A percentile compares a stretch with the other conserved stretches of the same genome.
These are phyloP conservation scores for Sutorius australiensis DNA, from an alignment of 768 basidiomycete genomes.

Conservation along the genomic window DNA sequence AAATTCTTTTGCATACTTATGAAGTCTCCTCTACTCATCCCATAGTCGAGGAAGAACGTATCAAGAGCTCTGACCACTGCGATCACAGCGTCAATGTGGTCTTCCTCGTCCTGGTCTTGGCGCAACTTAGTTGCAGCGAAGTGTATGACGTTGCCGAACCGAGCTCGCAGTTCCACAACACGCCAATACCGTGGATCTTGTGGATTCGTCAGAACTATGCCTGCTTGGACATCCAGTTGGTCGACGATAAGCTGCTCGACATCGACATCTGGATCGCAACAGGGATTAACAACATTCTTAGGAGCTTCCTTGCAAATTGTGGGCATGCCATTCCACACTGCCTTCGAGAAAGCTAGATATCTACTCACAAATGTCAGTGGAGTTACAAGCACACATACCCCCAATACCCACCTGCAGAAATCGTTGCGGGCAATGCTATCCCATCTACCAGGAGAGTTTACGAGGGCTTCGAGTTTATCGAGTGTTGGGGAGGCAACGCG, in stretches of 20 bases:
- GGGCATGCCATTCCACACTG: constrained; percentile 75
- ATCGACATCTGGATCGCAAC: constrained; percentile 60
- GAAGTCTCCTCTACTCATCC: constrained; percentile 54
- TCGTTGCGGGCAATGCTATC: constrained; percentile 68
- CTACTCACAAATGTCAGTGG: constrained; percentile 31
- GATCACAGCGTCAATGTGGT: constrained; percentile 84
- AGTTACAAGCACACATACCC: neutral
- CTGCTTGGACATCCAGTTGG: constrained; percentile 64
- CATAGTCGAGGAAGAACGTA: constrained; percentile 70
- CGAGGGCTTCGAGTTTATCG: constrained; percentile 60
- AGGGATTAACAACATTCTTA: constrained; percentile 55
- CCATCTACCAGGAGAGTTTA: constrained; percentile 54
- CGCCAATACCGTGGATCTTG: constrained; percentile 71
- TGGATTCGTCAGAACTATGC: constrained; percentile 70
- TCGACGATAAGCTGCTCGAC: constrained; percentile 66
- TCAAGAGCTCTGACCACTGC: constrained; percentile 71
- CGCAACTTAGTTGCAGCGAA: constrained; percentile 63
- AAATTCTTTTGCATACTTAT: constrained; percentile 54
- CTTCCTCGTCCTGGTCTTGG: constrained; percentile 61
- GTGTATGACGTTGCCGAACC: constrained; percentile 67
- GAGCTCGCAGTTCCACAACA: constrained; percentile 50
- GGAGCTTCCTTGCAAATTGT: constrained; percentile 58
- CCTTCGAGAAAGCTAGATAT: constrained; percentile 65
- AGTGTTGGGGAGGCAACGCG: constrained; percentile 63
- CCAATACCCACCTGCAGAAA: constrained; percentile 66